Conservation (phyloP, 2,329 filamentous ascomycete genomes). For the Pseudogymnoascus pannorum region DNA sequence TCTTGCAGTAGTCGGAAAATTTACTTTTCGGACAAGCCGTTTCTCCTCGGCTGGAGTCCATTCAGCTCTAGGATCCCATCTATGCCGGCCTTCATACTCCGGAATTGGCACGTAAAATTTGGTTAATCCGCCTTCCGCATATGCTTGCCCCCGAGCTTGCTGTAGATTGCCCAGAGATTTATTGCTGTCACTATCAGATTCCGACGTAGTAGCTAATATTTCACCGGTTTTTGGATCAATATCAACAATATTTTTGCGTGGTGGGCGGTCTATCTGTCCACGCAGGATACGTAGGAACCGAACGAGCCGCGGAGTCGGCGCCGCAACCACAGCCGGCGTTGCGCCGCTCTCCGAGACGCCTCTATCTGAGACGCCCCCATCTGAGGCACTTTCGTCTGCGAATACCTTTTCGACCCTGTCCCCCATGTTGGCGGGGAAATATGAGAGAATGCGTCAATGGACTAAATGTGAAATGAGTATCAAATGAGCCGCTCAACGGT, state of each 20-base stretch:
- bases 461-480: background rate
- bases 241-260: background rate
- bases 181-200: background rate
- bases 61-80: slow-evolving; percentile 22
- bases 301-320: background rate
- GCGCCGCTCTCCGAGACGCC: no score
- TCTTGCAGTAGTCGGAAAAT: background rate
- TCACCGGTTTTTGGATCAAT: no score
- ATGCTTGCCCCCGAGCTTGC: background rate
- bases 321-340: no score
- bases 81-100: slow-evolving; percentile 22
- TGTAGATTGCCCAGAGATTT: background rate
- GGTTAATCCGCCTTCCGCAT: background rate
- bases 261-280: slow-evolving; percentile 9
- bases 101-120: slow-evolving; percentile 22
- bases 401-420: no score
- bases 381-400: no score
- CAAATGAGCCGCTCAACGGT: background rate
- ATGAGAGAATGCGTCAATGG: background rate
- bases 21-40: slow-evolving; percentile 21
- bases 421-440: background rate
- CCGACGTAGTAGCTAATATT: background rate
- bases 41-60: slow-evolving; percentile 26
- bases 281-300: slow-evolving; percentile 8
- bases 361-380: no score